phyloP scores from a whole-genome alignment of 1,139 yeast genomes.

The Candida mesenterica region DNA sequence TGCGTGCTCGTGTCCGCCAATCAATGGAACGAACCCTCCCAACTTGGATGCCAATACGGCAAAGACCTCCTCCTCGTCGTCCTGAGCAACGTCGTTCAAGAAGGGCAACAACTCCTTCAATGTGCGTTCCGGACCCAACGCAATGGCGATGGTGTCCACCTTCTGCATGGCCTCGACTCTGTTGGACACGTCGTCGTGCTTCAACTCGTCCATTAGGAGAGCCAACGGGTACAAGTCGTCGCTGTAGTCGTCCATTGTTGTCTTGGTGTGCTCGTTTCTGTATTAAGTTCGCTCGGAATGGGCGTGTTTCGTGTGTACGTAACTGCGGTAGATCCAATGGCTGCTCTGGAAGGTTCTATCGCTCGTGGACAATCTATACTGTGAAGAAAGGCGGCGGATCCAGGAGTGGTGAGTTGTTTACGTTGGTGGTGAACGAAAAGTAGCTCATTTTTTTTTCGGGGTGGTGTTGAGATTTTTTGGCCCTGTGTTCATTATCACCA shows the following conservation, averaged over 20 bases:
- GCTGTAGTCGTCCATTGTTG: constrained; percentile 42
- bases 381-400: too few species aligned
- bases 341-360: too few species aligned
- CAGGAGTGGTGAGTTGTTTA: too few species aligned
- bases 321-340: too few species aligned
- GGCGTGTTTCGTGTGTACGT: too few species aligned
- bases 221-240: constrained; percentile 93
- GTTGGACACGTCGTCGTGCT: constrained; percentile 89
- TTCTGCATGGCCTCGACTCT: constrained; percentile 95
- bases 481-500: too few species aligned
- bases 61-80: constrained; percentile 97
- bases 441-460: too few species aligned
- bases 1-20: constrained; percentile 84
- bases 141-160: constrained; percentile 90
- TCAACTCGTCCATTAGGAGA: constrained; percentile 91
- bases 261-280: too few species aligned
- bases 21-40: constrained; percentile 78
- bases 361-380: too few species aligned
- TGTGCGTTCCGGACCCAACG: constrained; percentile 92
- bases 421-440: too few species aligned
- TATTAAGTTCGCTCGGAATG: constrained; percentile 2
- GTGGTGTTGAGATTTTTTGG: too few species aligned
- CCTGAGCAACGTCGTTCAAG: constrained; percentile 81
- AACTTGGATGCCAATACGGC: constrained; percentile 90
- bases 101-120: constrained; percentile 88